Evolutionary conservation across 768 basidiomycete genomes (phyloP), one percentile per base, ranked within the genome.

Genomic region (Cystofilobasidium capitatum): DNA sequence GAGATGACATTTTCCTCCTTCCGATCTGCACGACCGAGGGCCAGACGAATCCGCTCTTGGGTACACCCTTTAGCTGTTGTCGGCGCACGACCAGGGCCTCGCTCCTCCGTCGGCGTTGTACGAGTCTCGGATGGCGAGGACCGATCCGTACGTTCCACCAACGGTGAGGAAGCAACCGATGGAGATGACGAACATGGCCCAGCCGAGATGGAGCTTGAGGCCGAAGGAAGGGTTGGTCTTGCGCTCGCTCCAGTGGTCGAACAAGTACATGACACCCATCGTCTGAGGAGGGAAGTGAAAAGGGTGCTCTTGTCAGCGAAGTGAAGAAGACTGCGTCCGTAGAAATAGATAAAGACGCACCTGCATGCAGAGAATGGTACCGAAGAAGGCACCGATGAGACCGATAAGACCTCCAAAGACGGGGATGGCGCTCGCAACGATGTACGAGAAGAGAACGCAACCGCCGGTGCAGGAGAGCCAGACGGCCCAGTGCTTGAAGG

Each of bases 401-500:
- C 59, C 59, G 7, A 44, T 42, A 8, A 61, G 59, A 16, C 44
- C 59, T 16, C 16, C 14, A 24, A 61, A 61, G 59, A 61, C 39
- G 10, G 59, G 59, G 29, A 61, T 24, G 12, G 36, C 62, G 22
- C 31, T 31, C 12, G 62, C 62, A 36, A 63, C 35, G 17, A 63
- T 31, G 49, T 39, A 63, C 31, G 45, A 57, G 55, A 64, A 58
- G 31, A 58, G 39, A 31, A 58, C 39, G 42, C 63, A 51, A 39
- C 35, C 39, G 17, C 47, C 31, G 9, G 49, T 63, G 36, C 44
- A 63, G 33, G 45, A 31, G 29, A 63, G 45, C 73, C 74, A 74
- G 49, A 71, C 61, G 26, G 69, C 51, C 58, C 69, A 72, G 54
- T 74, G 74, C n/a, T 51, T 65, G 29, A 61, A 55, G 33, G 72